Evolutionary conservation across 2,329 filamentous ascomycete genomes (phyloP).

Genomic region (Paraconiothyrium brasiliense): DNA sequence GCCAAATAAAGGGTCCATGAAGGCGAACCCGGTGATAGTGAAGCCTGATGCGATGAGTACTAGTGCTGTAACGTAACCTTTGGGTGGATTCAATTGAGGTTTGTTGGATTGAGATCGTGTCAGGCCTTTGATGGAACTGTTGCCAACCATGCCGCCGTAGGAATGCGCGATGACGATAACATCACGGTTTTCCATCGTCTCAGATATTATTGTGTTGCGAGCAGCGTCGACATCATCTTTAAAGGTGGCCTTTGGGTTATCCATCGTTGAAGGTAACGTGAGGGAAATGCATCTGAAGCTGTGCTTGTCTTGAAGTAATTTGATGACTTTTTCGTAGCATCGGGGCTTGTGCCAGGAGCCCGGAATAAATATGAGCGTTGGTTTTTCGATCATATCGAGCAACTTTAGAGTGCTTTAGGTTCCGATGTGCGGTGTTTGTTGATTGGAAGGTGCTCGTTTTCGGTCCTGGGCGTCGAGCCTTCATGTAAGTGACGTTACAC

Average conservation of each 20-base stretch:
- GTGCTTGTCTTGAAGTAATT: constrained; percentile 15
- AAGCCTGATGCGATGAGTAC: constrained; percentile 30
- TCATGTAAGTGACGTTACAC: no score
- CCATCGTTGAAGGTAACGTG: constrained; percentile 22
- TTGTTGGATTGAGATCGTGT: constrained; percentile 24
- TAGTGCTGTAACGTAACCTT: constrained; percentile 23
- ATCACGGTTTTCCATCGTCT: constrained; percentile 36
- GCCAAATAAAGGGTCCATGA: constrained; percentile 26
- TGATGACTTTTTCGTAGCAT: constrained; percentile 24
- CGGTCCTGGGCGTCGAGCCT: no score
- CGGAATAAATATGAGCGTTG: constrained; percentile 23
- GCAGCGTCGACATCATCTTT: constrained; percentile 27
- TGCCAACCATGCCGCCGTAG: constrained; percentile 59
- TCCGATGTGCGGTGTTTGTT: background rate
- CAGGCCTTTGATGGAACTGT: constrained; percentile 58
- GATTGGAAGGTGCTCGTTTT: background rate
- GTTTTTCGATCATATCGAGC: background rate
- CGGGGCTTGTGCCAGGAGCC: constrained; percentile 28
- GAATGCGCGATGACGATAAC: constrained; percentile 61
- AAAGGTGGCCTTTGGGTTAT: constrained; percentile 23
- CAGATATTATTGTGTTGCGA: constrained; percentile 15
- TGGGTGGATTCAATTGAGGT: background rate
- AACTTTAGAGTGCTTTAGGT: background rate
- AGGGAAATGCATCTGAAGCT: constrained; percentile 18
- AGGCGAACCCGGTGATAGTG: constrained; percentile 24